A percentile compares a stretch with the other conserved stretches of the same genome.
Conservation (phyloP, 441 rosid genomes). For the Gossypium armourianum region DNA sequence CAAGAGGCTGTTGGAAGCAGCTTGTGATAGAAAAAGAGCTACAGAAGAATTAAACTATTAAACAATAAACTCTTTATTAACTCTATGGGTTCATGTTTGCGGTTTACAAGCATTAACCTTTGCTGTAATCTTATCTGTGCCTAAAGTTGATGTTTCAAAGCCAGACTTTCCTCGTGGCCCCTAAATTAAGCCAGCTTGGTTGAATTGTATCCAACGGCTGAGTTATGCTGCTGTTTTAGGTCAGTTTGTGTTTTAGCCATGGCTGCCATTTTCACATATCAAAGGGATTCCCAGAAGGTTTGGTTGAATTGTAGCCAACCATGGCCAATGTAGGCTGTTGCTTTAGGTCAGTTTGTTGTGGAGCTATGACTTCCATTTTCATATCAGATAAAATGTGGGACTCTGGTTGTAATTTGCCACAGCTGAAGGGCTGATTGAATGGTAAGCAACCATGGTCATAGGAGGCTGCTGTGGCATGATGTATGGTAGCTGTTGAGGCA, state of each 20-base stretch:
- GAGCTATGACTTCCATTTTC: not conserved
- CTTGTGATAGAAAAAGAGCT: not conserved
- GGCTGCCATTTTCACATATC: not conserved
- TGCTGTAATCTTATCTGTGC: not conserved
- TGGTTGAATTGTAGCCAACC: not conserved
- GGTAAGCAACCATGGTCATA: not conserved
- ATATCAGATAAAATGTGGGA: not conserved
- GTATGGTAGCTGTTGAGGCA: slow-evolving; percentile 12
- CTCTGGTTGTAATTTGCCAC: slow-evolving; percentile 11
- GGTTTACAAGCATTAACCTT: not conserved
- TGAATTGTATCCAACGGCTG: not conserved
- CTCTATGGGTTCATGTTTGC: not conserved
- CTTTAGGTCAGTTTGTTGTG: slow-evolving; percentile 8
- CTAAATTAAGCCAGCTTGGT: slow-evolving; percentile 10
- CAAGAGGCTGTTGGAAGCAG: not conserved
- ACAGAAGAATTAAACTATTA: not conserved
- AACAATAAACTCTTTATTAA: not conserved
- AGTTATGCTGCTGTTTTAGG: not conserved
- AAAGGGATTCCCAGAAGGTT: slow-evolving; percentile 18
- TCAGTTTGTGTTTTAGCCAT: slow-evolving; percentile 10
- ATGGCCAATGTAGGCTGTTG: not conserved
- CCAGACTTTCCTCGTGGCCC: not conserved
- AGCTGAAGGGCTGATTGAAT: slow-evolving; percentile 15
- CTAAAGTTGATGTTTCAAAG: not conserved
- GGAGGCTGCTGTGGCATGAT: not conserved